Percentiles rank a stretch among this genome's conserved stretches.
Conservation (phyloP, 306 rosid species). For the Ochetophila trinervis region DNA sequence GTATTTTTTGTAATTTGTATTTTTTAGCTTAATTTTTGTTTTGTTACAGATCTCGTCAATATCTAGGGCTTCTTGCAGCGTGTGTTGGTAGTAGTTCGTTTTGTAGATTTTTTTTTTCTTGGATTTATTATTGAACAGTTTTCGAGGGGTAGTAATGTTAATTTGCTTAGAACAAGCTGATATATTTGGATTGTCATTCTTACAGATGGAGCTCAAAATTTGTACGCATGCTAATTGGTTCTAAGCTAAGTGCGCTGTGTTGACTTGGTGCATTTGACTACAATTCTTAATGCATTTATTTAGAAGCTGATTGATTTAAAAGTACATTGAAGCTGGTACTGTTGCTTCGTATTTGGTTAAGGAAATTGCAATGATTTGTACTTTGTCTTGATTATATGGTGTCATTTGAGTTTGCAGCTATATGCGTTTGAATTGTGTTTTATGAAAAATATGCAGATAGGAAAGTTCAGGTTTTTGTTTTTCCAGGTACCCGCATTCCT, state of each 20-base stretch:
- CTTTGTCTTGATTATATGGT: not conserved
- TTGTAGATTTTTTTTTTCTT: not conserved
- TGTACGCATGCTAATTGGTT: slow-evolving; percentile 3
- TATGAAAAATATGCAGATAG: slow-evolving; percentile 16
- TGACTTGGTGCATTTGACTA: not conserved
- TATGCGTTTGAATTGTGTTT: slow-evolving; percentile 1
- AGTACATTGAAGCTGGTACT: not conserved
- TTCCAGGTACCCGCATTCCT: slow-evolving; percentile 35
- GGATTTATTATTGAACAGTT: no score
- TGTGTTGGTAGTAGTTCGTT: slow-evolving; percentile 6
- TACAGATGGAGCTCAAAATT: slow-evolving; percentile 2
- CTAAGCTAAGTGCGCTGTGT: not conserved
- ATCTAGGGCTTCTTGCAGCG: slow-evolving; percentile 23
- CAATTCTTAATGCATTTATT: not conserved
- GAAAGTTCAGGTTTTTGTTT: slow-evolving; percentile 14
- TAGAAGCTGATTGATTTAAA: not conserved
- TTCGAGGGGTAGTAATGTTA: no score
- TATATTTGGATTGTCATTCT: no score
- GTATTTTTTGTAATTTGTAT: slow-evolving; percentile 9
- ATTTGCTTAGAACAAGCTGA: no score
- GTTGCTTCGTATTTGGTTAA: not conserved
- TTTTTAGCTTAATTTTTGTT: slow-evolving; percentile 24
- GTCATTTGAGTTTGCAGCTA: not conserved
- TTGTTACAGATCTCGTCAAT: slow-evolving; percentile 42
- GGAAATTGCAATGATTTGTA: not conserved